Evolutionary conservation across 495 filamentous ascomycete species (phyloP).

Genomic region (Sphaerosporella brunnea): DNA sequence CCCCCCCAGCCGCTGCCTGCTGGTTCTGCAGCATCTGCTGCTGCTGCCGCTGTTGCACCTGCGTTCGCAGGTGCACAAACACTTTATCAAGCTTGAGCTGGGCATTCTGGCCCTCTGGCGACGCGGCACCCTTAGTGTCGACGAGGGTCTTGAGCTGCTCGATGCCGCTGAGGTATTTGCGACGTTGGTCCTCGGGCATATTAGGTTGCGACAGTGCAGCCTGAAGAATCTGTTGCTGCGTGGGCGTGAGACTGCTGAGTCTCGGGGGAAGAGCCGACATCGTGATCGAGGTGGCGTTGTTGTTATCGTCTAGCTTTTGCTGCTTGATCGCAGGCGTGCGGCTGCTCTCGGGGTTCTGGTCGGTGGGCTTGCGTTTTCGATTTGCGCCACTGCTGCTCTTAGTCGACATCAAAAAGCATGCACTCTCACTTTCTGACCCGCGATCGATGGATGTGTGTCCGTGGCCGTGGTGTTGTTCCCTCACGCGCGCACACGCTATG

Average conservation of each 20-base stretch:
- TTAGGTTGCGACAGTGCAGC: conserved; percentile 23
- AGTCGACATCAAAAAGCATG: conserved; percentile 20
- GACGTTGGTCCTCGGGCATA: conserved; percentile 42
- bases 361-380: conserved; percentile 21
- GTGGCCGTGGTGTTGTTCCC: too few relatives aligned
- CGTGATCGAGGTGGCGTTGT: too few relatives aligned
- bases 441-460: too few relatives aligned
- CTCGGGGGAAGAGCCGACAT: conserved; percentile 6
- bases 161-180: conserved; percentile 48
- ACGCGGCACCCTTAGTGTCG: conserved; percentile 38
- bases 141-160: conserved; percentile 42
- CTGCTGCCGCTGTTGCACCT: conserved; percentile 30
- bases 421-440: too few relatives aligned
- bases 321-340: conserved; percentile 17
- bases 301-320: conserved; percentile 10
- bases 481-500: too few relatives aligned
- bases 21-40: conserved; percentile 10
- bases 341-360: conserved; percentile 9
- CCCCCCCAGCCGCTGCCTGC: background rate
- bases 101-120: conserved; percentile 40
- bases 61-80: conserved; percentile 42
- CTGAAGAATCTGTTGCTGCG: conserved; percentile 7
- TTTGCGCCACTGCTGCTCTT: conserved; percentile 3
- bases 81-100: conserved; percentile 48
- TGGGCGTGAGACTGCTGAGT: background rate